Evolutionary conservation across 139 green algal genomes (phyloP), one percentile per base, ranked within the genome.

Genomic region (Pleodorina starrii): DNA sequence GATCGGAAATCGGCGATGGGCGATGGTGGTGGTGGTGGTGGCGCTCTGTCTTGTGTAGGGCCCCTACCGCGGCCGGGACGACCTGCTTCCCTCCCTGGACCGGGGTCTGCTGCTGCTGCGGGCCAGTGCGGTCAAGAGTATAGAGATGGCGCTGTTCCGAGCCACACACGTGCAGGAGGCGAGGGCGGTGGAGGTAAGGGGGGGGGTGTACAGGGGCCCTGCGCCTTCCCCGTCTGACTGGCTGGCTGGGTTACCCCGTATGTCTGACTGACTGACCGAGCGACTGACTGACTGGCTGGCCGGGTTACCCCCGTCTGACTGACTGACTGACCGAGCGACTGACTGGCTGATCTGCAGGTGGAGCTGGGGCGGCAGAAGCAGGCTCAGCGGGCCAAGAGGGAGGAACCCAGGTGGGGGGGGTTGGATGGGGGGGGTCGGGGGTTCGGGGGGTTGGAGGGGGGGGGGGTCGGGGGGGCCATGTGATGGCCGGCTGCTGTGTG

Each of bases 21-120:
- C n/a, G n/a, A n/a, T n/a, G n/a, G n/a, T n/a, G n/a, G n/a, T n/a
- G n/a, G n/a, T n/a, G n/a, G n/a, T n/a, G n/a, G n/a, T n/a, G n/a
- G n/a, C n/a, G n/a, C n/a, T n/a, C n/a, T n/a, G n/a, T n/a, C n/a
- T n/a, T n/a, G n/a, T n/a, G n/a, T n/a, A n/a, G n/a, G n/a, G n/a
- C n/a, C 25, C 78, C 12, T 85, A 85, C 78, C 78, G 38, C 54
- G 78, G 78, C 5, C 78, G 78, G 21, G 23, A 16, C 27, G 78
- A 85, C 35, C 57, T 73, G 36, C 21, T 85, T 3, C 54, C 78
- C 6, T 48, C 27, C 23, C 51, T 85, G 78, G 78, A 85, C 38
- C 54, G 54, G 21, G 78, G 78, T 11, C 78, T 85, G 78, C 51
- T 36, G 54, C 54, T 85, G 78, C 78, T 85, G 54, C 19, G 35